Conservation (phyloP, 805 yeast genomes). For the Wickerhamiella bombiphila region DNA sequence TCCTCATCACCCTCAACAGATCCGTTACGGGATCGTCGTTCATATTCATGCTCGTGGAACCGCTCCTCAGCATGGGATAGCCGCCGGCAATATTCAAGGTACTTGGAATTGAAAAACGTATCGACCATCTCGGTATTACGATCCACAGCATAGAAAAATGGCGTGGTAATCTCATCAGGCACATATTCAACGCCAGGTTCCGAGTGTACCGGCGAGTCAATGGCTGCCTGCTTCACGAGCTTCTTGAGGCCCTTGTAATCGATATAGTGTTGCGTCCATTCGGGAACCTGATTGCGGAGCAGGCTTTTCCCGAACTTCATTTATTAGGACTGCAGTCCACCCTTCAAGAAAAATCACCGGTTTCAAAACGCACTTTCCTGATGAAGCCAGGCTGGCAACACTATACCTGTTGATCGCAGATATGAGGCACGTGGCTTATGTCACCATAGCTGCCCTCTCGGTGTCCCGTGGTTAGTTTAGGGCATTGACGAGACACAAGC, state of each 20-base stretch:
- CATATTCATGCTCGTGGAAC: neutral
- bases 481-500: no score
- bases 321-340: no score
- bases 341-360: no score
- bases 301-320: constrained; percentile 28
- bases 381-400: no score
- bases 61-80: constrained; percentile 29
- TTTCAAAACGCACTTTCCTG: no score
- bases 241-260: constrained; percentile 76
- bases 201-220: neutral
- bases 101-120: constrained; percentile 59
- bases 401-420: no score
- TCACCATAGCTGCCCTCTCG: no score
- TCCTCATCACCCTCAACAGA: constrained; percentile 22
- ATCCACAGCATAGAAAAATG: constrained; percentile 64
- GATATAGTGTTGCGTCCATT: constrained; percentile 73
- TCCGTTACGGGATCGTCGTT: constrained; percentile 2
- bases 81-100: constrained; percentile 58
- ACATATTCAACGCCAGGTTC: no score
- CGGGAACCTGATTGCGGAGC: constrained; percentile 79
- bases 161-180: constrained; percentile 14
- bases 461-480: no score
- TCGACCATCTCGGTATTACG: constrained; percentile 72
- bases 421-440: no score
- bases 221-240: constrained; percentile 50